Percentiles rank a stretch among this genome's conserved stretches.
These are phyloP conservation scores for Murraya paniculata DNA, from an alignment of 345 rosid genomes.

Conservation along the genomic window DNA sequence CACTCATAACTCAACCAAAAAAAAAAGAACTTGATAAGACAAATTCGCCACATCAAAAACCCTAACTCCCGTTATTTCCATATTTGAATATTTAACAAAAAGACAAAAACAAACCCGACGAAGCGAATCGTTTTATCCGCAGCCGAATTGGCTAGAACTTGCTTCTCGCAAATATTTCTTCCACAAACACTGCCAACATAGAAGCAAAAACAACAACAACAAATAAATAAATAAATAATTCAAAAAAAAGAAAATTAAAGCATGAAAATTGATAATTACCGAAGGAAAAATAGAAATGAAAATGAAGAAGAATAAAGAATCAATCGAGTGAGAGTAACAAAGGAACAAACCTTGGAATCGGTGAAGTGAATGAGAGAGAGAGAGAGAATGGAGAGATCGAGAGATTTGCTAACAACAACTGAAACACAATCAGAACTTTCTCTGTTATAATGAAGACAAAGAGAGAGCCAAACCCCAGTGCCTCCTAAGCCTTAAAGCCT, in stretches of 20 bases:
- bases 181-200: not conserved
- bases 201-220: not conserved
- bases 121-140: not conserved
- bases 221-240: not conserved
- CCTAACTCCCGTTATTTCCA: not conserved
- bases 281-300: not conserved
- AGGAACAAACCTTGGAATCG: conserved; percentile 19
- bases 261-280: not conserved
- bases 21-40: not conserved
- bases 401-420: conserved; percentile 32
- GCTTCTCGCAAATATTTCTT: not conserved
- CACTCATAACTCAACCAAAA: not conserved
- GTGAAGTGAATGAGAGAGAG: conserved; percentile 7
- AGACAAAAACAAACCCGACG: not conserved
- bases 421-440: conserved; percentile 55
- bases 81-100: not conserved
- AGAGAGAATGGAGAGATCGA: conserved; percentile 28
- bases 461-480: conserved; percentile 2
- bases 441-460: conserved; percentile 22
- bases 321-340: not conserved
- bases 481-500: not conserved
- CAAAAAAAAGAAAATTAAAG: not conserved
- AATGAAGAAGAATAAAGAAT: not conserved
- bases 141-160: conserved; percentile 1
- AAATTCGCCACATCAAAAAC: conserved; percentile 3